Conservation (phyloP, 352 stramenopile species). For the Pythium folliculosum region DNA sequence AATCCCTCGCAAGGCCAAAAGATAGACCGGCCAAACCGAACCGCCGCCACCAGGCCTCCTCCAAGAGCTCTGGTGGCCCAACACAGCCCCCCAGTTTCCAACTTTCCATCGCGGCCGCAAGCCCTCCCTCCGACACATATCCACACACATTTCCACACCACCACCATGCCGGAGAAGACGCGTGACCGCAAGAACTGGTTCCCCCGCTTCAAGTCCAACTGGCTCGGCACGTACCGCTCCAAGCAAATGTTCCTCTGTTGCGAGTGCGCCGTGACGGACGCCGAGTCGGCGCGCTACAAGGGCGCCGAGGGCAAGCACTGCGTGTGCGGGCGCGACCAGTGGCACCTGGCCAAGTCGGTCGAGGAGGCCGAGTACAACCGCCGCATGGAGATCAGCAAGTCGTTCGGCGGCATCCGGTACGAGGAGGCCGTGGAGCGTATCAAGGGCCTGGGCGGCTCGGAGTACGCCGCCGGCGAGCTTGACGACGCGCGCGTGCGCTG, state of each 20-base stretch:
- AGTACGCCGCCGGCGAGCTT: constrained; percentile 27
- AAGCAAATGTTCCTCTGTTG: constrained; percentile 88
- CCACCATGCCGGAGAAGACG: constrained; percentile 73
- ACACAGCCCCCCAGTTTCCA: constrained; percentile 14
- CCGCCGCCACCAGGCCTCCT: not conserved
- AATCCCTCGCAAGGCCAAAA: not conserved
- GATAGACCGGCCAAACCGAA: constrained; percentile 4
- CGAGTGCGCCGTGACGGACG: constrained; percentile 68
- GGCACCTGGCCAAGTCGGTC: constrained; percentile 79
- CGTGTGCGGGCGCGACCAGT: constrained; percentile 76
- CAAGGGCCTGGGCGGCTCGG: constrained; percentile 56
- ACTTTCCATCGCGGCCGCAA: constrained; percentile 13
- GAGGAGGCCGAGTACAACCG: constrained; percentile 85
- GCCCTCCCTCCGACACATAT: not conserved
- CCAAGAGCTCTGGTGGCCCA: too few species aligned
- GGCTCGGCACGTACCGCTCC: constrained; percentile 83
- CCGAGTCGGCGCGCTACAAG: constrained; percentile 60
- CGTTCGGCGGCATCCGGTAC: constrained; percentile 78
- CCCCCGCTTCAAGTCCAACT: constrained; percentile 88
- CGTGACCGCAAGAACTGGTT: constrained; percentile 88
- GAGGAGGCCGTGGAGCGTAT: constrained; percentile 74
- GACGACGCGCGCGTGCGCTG: constrained; percentile 56
- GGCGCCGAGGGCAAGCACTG: constrained; percentile 83
- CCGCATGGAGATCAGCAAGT: constrained; percentile 83
- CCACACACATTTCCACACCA: not conserved